phyloP scores from a whole-genome alignment of 202 grass and related monocot genomes.

The Alloteropsis angusta region DNA sequence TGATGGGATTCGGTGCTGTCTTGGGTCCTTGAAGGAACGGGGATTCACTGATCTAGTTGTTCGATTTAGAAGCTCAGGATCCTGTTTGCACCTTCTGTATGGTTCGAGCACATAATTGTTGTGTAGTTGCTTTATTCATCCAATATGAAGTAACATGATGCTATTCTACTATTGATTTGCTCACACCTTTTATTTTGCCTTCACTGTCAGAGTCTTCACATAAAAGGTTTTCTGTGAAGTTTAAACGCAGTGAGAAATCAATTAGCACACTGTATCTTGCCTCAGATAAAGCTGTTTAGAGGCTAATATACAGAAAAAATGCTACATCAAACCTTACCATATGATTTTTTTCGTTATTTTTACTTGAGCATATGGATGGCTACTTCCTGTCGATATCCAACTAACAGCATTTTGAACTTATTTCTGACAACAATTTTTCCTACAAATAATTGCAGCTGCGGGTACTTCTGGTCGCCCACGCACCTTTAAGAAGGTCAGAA shows the following conservation, averaged over 20 bases:
- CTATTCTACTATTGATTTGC: neutral
- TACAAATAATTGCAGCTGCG: conserved; percentile 64
- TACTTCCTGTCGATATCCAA: neutral
- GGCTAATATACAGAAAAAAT: conserved; percentile 11
- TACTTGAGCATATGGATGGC: neutral
- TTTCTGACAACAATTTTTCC: neutral
- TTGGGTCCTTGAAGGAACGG: neutral
- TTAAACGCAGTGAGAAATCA: conserved; percentile 54
- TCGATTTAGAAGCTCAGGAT: conserved; percentile 9
- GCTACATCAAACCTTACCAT: conserved; percentile 18
- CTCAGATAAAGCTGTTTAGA: conserved; percentile 9
- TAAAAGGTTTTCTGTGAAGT: conserved; percentile 35
- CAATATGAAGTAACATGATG: neutral
- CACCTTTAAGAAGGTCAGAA: conserved; percentile 75
- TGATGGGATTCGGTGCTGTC: neutral
- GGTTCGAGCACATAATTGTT: neutral
- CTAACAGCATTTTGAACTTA: neutral
- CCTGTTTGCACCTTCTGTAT: neutral
- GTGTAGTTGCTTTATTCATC: conserved; percentile 1
- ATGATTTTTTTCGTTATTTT: neutral
- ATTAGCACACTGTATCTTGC: conserved; percentile 12
- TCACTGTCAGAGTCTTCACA: conserved; percentile 50
- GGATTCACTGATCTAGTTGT: neutral
- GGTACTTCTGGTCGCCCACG: conserved; percentile 77
- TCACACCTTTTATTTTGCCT: neutral